Conservation (phyloP, 2,329 filamentous ascomycete species). For the Penicillium capsulatum region DNA sequence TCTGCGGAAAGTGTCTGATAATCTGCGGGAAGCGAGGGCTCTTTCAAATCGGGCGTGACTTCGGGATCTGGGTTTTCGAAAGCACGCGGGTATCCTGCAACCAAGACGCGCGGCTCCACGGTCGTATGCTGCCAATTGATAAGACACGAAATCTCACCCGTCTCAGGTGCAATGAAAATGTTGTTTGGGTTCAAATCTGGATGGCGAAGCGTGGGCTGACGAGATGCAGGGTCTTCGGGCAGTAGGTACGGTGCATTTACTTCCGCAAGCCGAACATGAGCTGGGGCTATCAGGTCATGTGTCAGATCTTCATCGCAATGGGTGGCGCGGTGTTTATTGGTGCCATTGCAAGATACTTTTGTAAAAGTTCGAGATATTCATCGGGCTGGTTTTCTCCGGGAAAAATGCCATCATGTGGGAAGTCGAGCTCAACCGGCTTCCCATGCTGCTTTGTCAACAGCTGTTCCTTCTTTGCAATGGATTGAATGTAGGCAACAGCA, state of each 20-base stretch:
- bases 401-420: not conserved
- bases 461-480: not conserved
- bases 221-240: not conserved
- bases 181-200: not conserved
- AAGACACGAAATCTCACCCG: not conserved
- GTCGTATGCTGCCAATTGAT: not conserved
- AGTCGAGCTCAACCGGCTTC: not conserved
- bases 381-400: not conserved
- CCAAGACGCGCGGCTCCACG: not conserved
- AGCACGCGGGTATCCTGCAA: not conserved
- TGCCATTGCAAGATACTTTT: not conserved
- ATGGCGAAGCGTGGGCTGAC: not conserved
- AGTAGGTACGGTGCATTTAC: no score
- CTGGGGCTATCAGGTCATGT: no score
- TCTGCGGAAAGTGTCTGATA: not conserved
- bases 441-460: not conserved
- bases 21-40: not conserved
- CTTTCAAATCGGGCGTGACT: not conserved
- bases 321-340: no score
- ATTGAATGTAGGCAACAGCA: not conserved
- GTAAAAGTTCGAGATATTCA: not conserved
- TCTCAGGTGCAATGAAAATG: not conserved
- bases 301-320: no score
- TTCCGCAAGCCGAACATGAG: no score
- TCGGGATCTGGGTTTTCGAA: not conserved